A percentile compares a stretch with the other conserved stretches of the same genome.
phyloP scores from a whole-genome alignment of 2,329 filamentous ascomycete species.

The Geosmithia putterillii region DNA sequence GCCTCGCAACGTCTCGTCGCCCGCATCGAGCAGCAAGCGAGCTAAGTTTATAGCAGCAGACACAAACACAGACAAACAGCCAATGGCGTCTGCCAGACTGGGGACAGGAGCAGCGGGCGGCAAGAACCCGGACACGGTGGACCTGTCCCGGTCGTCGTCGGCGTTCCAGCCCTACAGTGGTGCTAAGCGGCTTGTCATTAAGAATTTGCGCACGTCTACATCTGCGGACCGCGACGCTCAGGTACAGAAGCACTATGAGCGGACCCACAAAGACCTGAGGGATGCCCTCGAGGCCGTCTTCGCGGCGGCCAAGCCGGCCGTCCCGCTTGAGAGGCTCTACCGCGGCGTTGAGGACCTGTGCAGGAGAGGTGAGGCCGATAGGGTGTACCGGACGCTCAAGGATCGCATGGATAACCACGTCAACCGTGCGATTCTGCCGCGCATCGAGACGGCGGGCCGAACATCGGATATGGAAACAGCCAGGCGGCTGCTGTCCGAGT shows the following conservation, averaged over 20 bases:
- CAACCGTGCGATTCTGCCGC: conserved; percentile 42
- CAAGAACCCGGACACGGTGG: conserved; percentile 24
- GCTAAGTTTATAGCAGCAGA: conserved; percentile 9
- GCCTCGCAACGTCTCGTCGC: conserved; percentile 17
- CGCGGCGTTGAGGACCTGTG: conserved; percentile 87
- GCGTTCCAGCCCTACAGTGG: conserved; percentile 62
- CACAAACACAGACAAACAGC: background rate
- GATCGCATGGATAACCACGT: conserved; percentile 58
- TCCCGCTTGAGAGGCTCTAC: conserved; percentile 82
- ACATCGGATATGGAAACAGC: conserved; percentile 51
- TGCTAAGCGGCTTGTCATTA: conserved; percentile 80
- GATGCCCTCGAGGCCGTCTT: conserved; percentile 66
- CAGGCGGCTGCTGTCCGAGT: conserved; percentile 40
- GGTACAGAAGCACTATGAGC: conserved; percentile 65
- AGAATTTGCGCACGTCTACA: conserved; percentile 59
- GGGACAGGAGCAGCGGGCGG: conserved; percentile 10
- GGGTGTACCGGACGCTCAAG: conserved; percentile 55
- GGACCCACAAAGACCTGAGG: conserved; percentile 63
- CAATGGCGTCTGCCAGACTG: background rate
- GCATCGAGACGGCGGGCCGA: conserved; percentile 36
- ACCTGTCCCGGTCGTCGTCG: conserved; percentile 21
- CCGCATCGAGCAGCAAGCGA: conserved; percentile 14
- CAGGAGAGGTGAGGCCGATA: conserved; percentile 58
- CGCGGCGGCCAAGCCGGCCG: conserved; percentile 43
- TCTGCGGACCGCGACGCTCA: conserved; percentile 32